Conservation (phyloP, 768 basidiomycete genomes). For the Nidularia pulvinata region DNA sequence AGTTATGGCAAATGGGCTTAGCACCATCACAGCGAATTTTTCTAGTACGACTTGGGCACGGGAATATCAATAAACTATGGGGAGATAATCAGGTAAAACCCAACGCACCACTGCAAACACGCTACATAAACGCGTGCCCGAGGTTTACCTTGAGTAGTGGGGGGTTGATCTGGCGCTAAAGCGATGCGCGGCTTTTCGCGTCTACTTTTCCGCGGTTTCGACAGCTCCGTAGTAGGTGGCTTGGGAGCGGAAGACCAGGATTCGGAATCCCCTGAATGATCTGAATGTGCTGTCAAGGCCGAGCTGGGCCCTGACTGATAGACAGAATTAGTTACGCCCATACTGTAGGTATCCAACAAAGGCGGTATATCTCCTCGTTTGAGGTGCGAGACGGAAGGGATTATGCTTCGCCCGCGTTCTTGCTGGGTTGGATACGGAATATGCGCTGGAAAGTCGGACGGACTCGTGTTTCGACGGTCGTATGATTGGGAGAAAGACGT, state of each 20-base stretch:
- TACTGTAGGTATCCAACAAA: conserved; percentile 2
- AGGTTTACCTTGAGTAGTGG: conserved; percentile 80
- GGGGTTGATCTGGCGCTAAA: conserved; percentile 75
- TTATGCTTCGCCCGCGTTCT: too few species aligned
- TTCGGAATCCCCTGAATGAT: conserved; percentile 18
- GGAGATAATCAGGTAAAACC: conserved; percentile 9
- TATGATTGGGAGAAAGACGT: too few species aligned
- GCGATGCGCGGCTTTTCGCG: conserved; percentile 62
- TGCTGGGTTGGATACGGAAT: too few species aligned
- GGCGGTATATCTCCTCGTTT: conserved; percentile 4
- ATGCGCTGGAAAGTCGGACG: too few species aligned
- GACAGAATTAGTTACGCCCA: background rate
- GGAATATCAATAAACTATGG: conserved; percentile 6
- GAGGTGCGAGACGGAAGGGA: background rate
- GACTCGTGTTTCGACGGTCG: too few species aligned
- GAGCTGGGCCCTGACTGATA: conserved; percentile 8
- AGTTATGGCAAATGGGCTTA: conserved; percentile 77
- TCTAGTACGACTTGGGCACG: conserved; percentile 43
- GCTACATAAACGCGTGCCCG: conserved; percentile 78
- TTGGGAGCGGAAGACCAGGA: conserved; percentile 7
- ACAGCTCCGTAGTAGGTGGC: conserved; percentile 5
- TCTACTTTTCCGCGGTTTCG: conserved; percentile 37
- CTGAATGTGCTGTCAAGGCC: conserved; percentile 11
- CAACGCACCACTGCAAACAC: conserved; percentile 67
- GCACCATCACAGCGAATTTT: conserved; percentile 87